A percentile compares a stretch with the other conserved stretches of the same genome.
These are phyloP conservation scores for Aethionema arabicum DNA, from an alignment of 345 rosid species.

Conservation along the genomic window DNA sequence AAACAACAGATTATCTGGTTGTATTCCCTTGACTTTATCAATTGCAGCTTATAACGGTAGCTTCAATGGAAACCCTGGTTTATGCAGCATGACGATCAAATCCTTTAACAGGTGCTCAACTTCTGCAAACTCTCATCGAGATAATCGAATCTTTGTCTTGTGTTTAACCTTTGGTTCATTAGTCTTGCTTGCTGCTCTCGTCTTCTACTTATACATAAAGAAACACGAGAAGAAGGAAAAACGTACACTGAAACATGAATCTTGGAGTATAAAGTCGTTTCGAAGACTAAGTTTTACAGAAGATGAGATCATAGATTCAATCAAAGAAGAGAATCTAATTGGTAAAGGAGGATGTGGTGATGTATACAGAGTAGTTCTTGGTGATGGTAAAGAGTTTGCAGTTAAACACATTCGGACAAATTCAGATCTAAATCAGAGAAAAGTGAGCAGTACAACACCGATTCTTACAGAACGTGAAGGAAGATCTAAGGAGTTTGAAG, in stretches of 20 bases:
- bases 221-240: slow-evolving; percentile 49
- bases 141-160: slow-evolving; percentile 43
- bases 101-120: slow-evolving; percentile 54
- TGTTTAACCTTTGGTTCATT: slow-evolving; percentile 51
- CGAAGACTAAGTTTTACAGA: slow-evolving; percentile 65
- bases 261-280: slow-evolving; percentile 83
- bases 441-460: slow-evolving; percentile 53
- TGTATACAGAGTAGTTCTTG: slow-evolving; percentile 67
- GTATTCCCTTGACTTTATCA: slow-evolving; percentile 62
- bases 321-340: slow-evolving; percentile 77
- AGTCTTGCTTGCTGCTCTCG: slow-evolving; percentile 55
- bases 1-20: slow-evolving; percentile 61
- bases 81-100: slow-evolving; percentile 61
- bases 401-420: slow-evolving; percentile 73
- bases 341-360: slow-evolving; percentile 92
- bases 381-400: slow-evolving; percentile 74
- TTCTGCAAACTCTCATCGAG: slow-evolving; percentile 45
- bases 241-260: slow-evolving; percentile 59
- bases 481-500: slow-evolving; percentile 65
- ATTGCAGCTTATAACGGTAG: slow-evolving; percentile 69
- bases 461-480: slow-evolving; percentile 49
- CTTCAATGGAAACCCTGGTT: slow-evolving; percentile 66
- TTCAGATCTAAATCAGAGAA: slow-evolving; percentile 36
- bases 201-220: slow-evolving; percentile 52
- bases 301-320: slow-evolving; percentile 83